Evolutionary conservation across 129 eudicot genomes (phyloP).

Genomic region (Calendula officinalis): DNA sequence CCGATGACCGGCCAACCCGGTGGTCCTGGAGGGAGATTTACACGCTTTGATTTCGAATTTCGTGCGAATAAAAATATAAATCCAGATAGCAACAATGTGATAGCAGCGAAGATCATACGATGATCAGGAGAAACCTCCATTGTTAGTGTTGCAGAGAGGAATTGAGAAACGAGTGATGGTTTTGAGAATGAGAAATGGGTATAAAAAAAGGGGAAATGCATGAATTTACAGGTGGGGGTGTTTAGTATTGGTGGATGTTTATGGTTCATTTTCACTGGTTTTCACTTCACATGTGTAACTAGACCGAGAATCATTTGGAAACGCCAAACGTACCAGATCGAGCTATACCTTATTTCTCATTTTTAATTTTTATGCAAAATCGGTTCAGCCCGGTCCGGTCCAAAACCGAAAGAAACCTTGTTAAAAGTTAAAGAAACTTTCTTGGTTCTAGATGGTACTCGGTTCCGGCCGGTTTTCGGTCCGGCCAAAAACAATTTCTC

Average conservation of each 20-base stretch:
- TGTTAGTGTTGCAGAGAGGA: neutral
- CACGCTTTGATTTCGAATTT: conserved; percentile 17
- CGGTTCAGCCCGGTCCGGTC: too few relatives aligned
- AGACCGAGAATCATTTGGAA: too few relatives aligned
- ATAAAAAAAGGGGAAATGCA: conserved; percentile 8
- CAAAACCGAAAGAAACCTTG: too few relatives aligned
- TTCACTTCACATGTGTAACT: too few relatives aligned
- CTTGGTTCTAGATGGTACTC: too few relatives aligned
- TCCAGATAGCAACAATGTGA: conserved; percentile 34
- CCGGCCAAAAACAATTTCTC: too few relatives aligned
- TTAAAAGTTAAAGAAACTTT: too few relatives aligned
- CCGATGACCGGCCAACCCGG: conserved; percentile 41
- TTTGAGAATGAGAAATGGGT: conserved; percentile 4
- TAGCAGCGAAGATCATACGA: conserved; percentile 43
- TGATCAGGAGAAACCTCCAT: conserved; percentile 36
- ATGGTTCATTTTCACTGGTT: too few relatives aligned
- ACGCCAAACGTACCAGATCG: too few relatives aligned
- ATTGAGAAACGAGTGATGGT: neutral
- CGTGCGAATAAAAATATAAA: conserved; percentile 30
- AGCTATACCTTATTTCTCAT: too few relatives aligned
- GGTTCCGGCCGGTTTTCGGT: too few relatives aligned
- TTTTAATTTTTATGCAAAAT: too few relatives aligned
- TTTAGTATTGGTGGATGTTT: neutral
- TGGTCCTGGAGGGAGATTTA: conserved; percentile 56
- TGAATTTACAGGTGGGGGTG: conserved; percentile 28